Base-by-base conservation (phyloP, 1,284 basidiomycete species). In the Papiliotrema flavescens region DNA sequence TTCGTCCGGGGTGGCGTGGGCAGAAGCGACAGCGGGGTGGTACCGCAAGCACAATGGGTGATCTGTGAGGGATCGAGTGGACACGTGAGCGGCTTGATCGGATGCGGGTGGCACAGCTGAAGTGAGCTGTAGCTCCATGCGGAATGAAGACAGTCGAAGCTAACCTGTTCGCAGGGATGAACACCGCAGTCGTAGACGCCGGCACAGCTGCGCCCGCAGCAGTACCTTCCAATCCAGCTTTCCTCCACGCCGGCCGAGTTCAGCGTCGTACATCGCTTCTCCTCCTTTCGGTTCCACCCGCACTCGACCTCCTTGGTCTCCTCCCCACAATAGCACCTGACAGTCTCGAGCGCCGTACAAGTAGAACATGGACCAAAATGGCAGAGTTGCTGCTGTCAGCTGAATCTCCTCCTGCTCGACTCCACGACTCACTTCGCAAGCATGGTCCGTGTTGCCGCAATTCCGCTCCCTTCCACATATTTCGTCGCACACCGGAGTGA, bases 1-100 rank as follows among this genome's bases (percentile, higher is more conserved):
- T 78, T 75, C 0, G 70, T 69, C 3, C 91, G 85, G 1, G 80
- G 63, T 26, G 62, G 63, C 7, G 78, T 74, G 4, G 72, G 58
- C 11, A 79, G 67, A 3, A 55, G 42, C 11, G 65, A 51, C 44
- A 91, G 82, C 0, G 79, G 75, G 14, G 83, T 81, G 51, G 84
- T 83, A 13, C 89, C 89, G 62, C 92, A 96, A 0, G 91, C 89
- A 69, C 93, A 96, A 40, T 82, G 83, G 0, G 80, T 82, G 50
- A 93, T 79, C 7, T 81, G 65, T 0, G 78, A 75, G 0, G 91
- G 90, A 0, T 89, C 87, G 36, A 80, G 80, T 0, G 90, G 90
- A 67, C 92, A 96, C 0, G 77, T 75, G 0, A 82, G 79, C 0
- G 85, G 80, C 1, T 64, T 71, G 0, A 79, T 71, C 2, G 84